Evolutionary conservation across 805 yeast species (phyloP).

Genomic region (Sugiyamaella smithiae): DNA sequence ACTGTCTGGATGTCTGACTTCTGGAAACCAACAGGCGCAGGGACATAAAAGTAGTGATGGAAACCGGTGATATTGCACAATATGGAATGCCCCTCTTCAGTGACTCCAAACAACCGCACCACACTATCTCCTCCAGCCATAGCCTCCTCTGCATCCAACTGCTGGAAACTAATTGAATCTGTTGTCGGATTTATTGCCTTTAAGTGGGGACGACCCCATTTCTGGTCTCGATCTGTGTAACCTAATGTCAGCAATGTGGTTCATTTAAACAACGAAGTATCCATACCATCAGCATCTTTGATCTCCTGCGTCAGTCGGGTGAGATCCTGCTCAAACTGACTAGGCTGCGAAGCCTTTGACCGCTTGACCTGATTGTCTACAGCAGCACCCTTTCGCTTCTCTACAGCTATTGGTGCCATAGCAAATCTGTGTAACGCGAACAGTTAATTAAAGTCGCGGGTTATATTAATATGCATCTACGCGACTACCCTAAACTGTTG

Average conservation of each 20-base stretch:
- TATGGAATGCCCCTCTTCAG: constrained; percentile 81
- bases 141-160: constrained; percentile 91
- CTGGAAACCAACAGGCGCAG: constrained; percentile 78
- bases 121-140: constrained; percentile 46
- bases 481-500: too few species aligned
- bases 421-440: neutral
- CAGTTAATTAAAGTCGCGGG: too few species aligned
- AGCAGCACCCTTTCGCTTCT: constrained; percentile 1
- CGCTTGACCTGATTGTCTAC: neutral
- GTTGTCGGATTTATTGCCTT: constrained; percentile 45
- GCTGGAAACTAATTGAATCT: constrained; percentile 72
- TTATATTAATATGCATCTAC: too few species aligned
- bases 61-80: constrained; percentile 89
- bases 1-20: constrained; percentile 45
- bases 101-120: constrained; percentile 89
- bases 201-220: constrained; percentile 58
- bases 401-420: constrained; percentile 13
- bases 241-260: neutral
- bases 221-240: constrained; percentile 32
- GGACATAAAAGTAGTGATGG: constrained; percentile 84
- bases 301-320: constrained; percentile 42
- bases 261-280: too few species aligned
- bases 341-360: constrained; percentile 30
- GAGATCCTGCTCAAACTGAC: constrained; percentile 54
- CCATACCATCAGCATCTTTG: constrained; percentile 24